Evolutionary conservation across 2,329 filamentous ascomycete genomes (phyloP).

Genomic region (Penicillium sp.): DNA sequence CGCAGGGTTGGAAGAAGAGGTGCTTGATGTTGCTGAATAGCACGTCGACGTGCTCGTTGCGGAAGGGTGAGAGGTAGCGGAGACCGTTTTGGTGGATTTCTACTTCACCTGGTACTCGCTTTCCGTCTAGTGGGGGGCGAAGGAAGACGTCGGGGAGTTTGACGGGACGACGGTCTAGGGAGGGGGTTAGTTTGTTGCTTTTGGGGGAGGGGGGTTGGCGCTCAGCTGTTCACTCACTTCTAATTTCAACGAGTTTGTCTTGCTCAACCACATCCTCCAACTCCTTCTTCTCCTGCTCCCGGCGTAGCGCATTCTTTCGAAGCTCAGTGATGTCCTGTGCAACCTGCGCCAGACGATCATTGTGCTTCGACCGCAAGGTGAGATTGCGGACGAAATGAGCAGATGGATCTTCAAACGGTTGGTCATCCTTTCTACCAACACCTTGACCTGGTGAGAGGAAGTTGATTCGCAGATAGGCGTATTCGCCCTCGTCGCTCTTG

Average conservation of each 20-base stretch:
- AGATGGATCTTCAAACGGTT: constrained; percentile 93
- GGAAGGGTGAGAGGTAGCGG: constrained; percentile 82
- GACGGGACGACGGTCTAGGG: constrained; percentile 80
- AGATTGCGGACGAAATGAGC: constrained; percentile 95
- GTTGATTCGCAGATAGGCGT: constrained; percentile 93
- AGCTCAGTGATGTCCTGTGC: constrained; percentile 92
- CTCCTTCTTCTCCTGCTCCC: constrained; percentile 98
- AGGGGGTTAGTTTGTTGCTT: constrained; percentile 50
- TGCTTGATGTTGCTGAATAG: constrained; percentile 99
- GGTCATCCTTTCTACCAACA: constrained; percentile 95
- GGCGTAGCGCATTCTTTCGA: constrained; percentile 88
- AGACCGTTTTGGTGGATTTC: constrained; percentile 99
- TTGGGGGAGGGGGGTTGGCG: neutral
- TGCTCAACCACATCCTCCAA: constrained; percentile 99
- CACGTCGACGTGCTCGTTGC: constrained; percentile 85
- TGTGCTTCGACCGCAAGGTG: constrained; percentile 90
- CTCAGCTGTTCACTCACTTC: constrained; percentile 71
- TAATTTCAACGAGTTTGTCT: constrained; percentile 92
- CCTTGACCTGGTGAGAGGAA: constrained; percentile 96
- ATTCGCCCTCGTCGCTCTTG: constrained; percentile 94
- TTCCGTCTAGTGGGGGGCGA: constrained; percentile 92
- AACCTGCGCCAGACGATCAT: constrained; percentile 86
- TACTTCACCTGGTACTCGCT: constrained; percentile 91
- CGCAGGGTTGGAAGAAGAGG: constrained; percentile 97
- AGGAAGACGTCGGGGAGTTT: constrained; percentile 95